Percentiles rank a stretch among this genome's conserved stretches.
Evolutionary conservation across 1,139 yeast genomes (phyloP).

Genomic region (Yamadazyma triangularis): DNA sequence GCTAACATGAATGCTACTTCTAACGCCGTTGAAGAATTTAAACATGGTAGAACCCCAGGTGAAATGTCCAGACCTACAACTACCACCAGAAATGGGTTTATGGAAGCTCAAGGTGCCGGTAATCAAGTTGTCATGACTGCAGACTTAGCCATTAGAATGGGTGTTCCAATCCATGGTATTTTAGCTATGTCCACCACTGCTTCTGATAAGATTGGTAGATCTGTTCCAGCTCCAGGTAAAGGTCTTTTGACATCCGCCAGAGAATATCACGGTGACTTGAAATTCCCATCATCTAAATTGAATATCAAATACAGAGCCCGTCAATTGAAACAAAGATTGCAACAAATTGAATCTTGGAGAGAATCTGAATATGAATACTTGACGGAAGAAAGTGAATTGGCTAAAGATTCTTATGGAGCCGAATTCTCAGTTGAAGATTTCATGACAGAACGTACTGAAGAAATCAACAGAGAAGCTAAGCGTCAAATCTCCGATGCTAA

Average conservation of each 20-base stretch:
- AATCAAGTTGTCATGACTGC: slow-evolving; percentile 96
- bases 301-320: slow-evolving; percentile 92
- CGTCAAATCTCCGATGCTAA: slow-evolving; percentile 87
- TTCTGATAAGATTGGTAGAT: slow-evolving; percentile 96
- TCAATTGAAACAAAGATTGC: slow-evolving; percentile 77
- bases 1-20: slow-evolving; percentile 99
- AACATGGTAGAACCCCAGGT: slow-evolving; percentile 93
- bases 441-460: slow-evolving; percentile 81
- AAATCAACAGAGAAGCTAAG: slow-evolving; percentile 77
- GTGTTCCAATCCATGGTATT: slow-evolving; percentile 97
- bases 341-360: slow-evolving; percentile 79
- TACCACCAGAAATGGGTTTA: slow-evolving; percentile 92
- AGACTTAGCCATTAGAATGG: slow-evolving; percentile 91
- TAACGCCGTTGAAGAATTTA: slow-evolving; percentile 79
- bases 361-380: slow-evolving; percentile 67
- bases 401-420: slow-evolving; percentile 65
- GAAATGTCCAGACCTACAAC: slow-evolving; percentile 99
- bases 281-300: slow-evolving; percentile 76
- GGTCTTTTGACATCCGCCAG: slow-evolving; percentile 98
- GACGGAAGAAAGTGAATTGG: slow-evolving; percentile 46
- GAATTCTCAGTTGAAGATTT: slow-evolving; percentile 50
- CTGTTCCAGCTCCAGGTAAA: slow-evolving; percentile 99
- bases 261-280: slow-evolving; percentile 81
- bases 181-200: slow-evolving; percentile 95
- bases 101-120: slow-evolving; percentile 99